These are phyloP conservation scores for Cystobasidium pallidum DNA, from an alignment of 1,284 basidiomycete genomes.

Conservation along the genomic window DNA sequence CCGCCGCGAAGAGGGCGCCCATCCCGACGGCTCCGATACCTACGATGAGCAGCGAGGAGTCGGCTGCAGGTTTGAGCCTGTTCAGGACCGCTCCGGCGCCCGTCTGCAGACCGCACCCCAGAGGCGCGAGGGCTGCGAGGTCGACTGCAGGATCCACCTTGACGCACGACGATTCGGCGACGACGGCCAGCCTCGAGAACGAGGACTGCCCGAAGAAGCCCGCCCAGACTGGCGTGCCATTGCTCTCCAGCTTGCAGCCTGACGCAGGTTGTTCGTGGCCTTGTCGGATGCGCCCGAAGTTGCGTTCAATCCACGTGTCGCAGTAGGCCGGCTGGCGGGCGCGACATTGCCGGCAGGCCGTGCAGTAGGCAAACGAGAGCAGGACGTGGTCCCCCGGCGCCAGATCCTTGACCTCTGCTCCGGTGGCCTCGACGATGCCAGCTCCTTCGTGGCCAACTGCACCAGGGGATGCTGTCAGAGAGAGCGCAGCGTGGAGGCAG, in stretches of 20 bases:
- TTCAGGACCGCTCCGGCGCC: slow-evolving; percentile 20
- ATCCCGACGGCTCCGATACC: slow-evolving; percentile 42
- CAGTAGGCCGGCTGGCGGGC: slow-evolving; percentile 39
- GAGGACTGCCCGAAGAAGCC: slow-evolving; percentile 14
- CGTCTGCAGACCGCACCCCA: slow-evolving; percentile 21
- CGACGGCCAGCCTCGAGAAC: not conserved
- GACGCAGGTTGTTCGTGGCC: not conserved
- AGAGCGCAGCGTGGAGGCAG: not conserved
- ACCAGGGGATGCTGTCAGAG: not conserved
- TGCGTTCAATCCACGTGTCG: slow-evolving; percentile 29
- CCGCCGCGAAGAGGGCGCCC: slow-evolving; percentile 42
- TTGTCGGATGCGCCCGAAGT: slow-evolving; percentile 44
- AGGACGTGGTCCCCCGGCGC: slow-evolving; percentile 41
- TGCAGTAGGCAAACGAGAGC: slow-evolving; percentile 45
- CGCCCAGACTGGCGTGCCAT: slow-evolving; percentile 9
- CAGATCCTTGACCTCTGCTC: slow-evolving; percentile 38
- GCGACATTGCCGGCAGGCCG: slow-evolving; percentile 41
- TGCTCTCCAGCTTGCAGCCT: slow-evolving; percentile 2
- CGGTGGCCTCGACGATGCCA: slow-evolving; percentile 45
- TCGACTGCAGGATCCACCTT: not conserved
- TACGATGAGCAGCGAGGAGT: slow-evolving; percentile 26
- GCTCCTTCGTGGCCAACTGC: slow-evolving; percentile 47
- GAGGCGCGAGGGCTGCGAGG: not conserved
- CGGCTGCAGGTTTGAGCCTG: not conserved
- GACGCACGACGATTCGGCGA: slow-evolving; percentile 14